Evolutionary conservation across 257 asterid species (phyloP), one percentile per base, ranked within the genome.

Genomic region (Agastache rugosa): DNA sequence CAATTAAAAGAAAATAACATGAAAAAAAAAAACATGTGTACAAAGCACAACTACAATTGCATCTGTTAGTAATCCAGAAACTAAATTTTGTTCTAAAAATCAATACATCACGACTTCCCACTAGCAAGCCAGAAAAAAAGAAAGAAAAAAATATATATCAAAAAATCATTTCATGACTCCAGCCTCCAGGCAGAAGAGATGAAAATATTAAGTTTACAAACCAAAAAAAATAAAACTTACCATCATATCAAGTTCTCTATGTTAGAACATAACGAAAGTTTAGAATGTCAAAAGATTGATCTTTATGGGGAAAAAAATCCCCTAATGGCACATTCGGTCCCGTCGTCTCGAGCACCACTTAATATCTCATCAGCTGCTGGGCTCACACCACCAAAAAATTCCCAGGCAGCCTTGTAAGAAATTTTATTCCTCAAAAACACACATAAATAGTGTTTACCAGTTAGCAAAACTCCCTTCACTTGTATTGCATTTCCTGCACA

Each of bases 401-500:
- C 76, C 85, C 84, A 50, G 48, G 83, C 83, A 77, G 80, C 74
- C 39, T 77, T 15, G 54, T 59, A 72, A 66, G 79, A 81, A 74
- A 67, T 27, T 83, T 45, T 65, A 72, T 75, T 78, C 77, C 81
- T 77, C 63, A 56, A 63, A 59, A 55, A 65, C 27, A 37, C 41
- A 76, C 50, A 45, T 68, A n/a, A 60, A 27, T 25, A 35, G 29
- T 35, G 51, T 50, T 63, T 50, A 37, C 50, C 55, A 63, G 41
- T 51, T 67, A 15, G 62, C 63, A 62, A 61, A 20, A 58, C 72
- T 64, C 87, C 81, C 92, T 81, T 82, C 93, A 89, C 78, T 81
- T 89, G 86, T 81, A 87, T 3, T 67, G 90, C 86, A 83, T 84
- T 66, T 89, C 93, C 97, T 89, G 89, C 47, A 61, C 51, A 62